Conservation (phyloP, 2,329 filamentous ascomycete genomes). For the Ceratocystis eucalypticola region DNA sequence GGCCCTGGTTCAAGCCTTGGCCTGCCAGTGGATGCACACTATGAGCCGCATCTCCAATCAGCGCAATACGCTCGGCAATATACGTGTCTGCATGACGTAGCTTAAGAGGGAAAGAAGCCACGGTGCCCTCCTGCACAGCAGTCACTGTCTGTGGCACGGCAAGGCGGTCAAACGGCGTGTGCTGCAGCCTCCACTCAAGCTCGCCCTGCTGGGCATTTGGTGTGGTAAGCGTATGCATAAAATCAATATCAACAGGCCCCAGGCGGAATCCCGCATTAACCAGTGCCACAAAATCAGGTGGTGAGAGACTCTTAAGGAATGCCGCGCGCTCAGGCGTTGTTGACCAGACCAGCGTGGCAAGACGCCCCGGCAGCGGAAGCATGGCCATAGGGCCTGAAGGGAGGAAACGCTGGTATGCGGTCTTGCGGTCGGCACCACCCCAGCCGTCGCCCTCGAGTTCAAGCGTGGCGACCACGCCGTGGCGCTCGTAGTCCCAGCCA, state of each 20-base stretch:
- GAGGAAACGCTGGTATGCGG: slow-evolving; percentile 88
- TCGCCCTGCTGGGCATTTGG: slow-evolving; percentile 53
- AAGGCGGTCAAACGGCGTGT: slow-evolving; percentile 44
- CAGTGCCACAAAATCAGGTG: slow-evolving; percentile 65
- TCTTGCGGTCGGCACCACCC: slow-evolving; percentile 45
- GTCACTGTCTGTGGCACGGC: slow-evolving; percentile 52
- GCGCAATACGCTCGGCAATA: slow-evolving; percentile 73
- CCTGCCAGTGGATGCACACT: slow-evolving; percentile 89
- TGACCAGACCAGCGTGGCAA: slow-evolving; percentile 85
- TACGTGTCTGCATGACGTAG: slow-evolving; percentile 92
- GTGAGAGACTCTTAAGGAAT: slow-evolving; percentile 59
- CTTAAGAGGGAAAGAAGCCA: slow-evolving; percentile 83
- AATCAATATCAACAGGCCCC: slow-evolving; percentile 62
- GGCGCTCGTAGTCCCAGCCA: slow-evolving; percentile 86
- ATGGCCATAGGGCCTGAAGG: slow-evolving; percentile 85
- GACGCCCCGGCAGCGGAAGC: slow-evolving; percentile 72
- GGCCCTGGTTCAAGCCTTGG: slow-evolving; percentile 86
- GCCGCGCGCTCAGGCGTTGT: slow-evolving; percentile 71
- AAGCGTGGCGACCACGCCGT: slow-evolving; percentile 84
- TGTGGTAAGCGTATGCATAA: slow-evolving; percentile 53
- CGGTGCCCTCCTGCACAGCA: slow-evolving; percentile 60
- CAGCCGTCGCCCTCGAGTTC: slow-evolving; percentile 50
- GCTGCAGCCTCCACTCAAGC: slow-evolving; percentile 65
- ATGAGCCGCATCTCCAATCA: slow-evolving; percentile 90
- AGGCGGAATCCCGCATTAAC: slow-evolving; percentile 91